These are phyloP conservation scores for Anethum foeniculum DNA, from an alignment of 140 eudicot genomes.

Conservation along the genomic window DNA sequence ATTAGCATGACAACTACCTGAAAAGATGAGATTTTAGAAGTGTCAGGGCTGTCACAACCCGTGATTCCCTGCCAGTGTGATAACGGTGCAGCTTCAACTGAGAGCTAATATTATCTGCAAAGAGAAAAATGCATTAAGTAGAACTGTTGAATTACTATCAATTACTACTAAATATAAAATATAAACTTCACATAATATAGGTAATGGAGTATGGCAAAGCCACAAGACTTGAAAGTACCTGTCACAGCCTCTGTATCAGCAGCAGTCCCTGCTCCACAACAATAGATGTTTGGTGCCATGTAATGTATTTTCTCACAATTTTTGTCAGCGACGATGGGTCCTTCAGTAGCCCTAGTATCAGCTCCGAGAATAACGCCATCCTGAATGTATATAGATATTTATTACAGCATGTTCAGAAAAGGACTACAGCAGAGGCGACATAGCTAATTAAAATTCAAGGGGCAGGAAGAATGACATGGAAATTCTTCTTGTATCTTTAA, in stretches of 20 bases:
- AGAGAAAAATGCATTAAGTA: slow-evolving; percentile 13
- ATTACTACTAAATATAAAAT: not conserved
- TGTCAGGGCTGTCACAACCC: slow-evolving; percentile 90
- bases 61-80: slow-evolving; percentile 86
- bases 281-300: slow-evolving; percentile 94
- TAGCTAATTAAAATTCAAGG: not conserved
- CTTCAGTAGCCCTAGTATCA: slow-evolving; percentile 93
- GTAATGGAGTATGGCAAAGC: not conserved
- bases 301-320: slow-evolving; percentile 94
- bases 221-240: slow-evolving; percentile 31
- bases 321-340: slow-evolving; percentile 93
- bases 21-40: slow-evolving; percentile 88
- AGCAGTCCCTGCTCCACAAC: slow-evolving; percentile 99
- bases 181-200: not conserved
- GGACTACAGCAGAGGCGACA: not conserved
- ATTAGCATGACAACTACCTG: slow-evolving; percentile 31
- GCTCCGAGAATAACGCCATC: slow-evolving; percentile 98
- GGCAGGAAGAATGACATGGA: not conserved
- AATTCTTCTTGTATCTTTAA: not conserved
- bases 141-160: not conserved
- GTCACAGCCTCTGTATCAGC: slow-evolving; percentile 97
- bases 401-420: not conserved
- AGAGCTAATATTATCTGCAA: slow-evolving; percentile 77
- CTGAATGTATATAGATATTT: slow-evolving; percentile 29
- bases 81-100: slow-evolving; percentile 83